Evolutionary conservation across 371 early-diverging fungal genomes (phyloP).

Genomic region (Gilbertella persicaria): DNA sequence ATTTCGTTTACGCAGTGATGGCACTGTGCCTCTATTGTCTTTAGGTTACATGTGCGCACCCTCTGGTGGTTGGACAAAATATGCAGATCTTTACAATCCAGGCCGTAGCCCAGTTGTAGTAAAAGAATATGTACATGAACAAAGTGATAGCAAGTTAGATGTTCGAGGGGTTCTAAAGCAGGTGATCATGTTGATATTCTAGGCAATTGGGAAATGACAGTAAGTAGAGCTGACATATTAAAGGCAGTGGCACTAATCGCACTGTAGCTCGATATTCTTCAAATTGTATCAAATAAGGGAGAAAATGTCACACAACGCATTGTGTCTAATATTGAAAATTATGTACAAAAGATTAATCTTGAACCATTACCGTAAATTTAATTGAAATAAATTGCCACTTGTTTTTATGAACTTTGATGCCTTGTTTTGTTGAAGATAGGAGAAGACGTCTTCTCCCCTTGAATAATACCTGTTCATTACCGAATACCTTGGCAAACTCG

Average conservation of each 20-base stretch:
- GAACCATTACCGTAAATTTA: background rate
- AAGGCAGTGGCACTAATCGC: too few species aligned
- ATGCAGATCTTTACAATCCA: constrained; percentile 81
- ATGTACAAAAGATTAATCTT: constrained; percentile 33
- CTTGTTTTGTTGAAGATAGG: too few species aligned
- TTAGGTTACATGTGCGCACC: constrained; percentile 90
- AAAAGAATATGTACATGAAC: constrained; percentile 75
- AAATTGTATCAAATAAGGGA: constrained; percentile 39
- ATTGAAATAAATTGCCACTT: too few species aligned
- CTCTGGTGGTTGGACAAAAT: constrained; percentile 82
- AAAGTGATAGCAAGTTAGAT: constrained; percentile 56
- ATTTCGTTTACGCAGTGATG: constrained; percentile 65
- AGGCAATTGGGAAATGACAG: constrained; percentile 52
- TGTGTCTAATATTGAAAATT: constrained; percentile 41
- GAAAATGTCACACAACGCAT: constrained; percentile 42
- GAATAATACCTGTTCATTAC: too few species aligned
- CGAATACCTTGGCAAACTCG: too few species aligned
- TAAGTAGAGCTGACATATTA: too few species aligned
- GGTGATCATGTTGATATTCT: constrained; percentile 92
- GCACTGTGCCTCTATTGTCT: constrained; percentile 89
- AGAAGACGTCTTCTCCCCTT: too few species aligned
- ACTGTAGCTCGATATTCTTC: constrained; percentile 43
- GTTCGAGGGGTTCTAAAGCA: constrained; percentile 84
- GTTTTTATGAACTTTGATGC: background rate
- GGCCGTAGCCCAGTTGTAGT: constrained; percentile 69